Conservation (phyloP, 441 rosid species). For the Pelargonium fulgidum region DNA sequence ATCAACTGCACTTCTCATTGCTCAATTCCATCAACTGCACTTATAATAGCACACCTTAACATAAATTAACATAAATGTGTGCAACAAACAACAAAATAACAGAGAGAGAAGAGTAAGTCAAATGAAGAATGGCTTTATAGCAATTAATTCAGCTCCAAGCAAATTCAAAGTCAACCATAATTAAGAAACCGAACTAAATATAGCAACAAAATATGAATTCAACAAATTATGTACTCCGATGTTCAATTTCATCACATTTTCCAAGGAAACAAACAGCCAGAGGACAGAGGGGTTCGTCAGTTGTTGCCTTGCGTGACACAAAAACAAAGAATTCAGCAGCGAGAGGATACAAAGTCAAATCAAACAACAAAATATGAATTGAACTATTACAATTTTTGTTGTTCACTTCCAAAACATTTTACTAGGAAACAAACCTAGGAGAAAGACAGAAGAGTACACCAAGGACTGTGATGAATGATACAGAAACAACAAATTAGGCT, state of each 20-base stretch:
- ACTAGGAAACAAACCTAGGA: background rate
- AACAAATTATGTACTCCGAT: no score
- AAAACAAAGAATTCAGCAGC: background rate
- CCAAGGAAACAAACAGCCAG: background rate
- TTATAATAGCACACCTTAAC: no score
- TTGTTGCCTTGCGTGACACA: no score
- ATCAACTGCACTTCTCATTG: background rate
- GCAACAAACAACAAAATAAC: no score
- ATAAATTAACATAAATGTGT: no score
- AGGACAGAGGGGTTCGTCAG: background rate
- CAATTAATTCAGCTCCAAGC: no score
- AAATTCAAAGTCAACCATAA: no score
- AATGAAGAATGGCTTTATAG: no score
- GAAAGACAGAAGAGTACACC: background rate
- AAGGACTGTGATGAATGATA: background rate
- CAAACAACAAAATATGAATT: background rate
- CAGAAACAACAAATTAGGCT: background rate
- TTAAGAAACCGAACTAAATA: no score
- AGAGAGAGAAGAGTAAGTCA: no score
- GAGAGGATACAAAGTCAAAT: background rate
- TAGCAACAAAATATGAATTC: no score
- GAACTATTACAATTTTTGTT: background rate
- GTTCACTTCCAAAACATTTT: background rate
- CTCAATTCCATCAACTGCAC: background rate
- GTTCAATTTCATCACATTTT: background rate